Percentiles rank a stretch among this genome's conserved stretches.
phyloP scores from a whole-genome alignment of 179 eudicot genomes.

The Silene vulgaris region DNA sequence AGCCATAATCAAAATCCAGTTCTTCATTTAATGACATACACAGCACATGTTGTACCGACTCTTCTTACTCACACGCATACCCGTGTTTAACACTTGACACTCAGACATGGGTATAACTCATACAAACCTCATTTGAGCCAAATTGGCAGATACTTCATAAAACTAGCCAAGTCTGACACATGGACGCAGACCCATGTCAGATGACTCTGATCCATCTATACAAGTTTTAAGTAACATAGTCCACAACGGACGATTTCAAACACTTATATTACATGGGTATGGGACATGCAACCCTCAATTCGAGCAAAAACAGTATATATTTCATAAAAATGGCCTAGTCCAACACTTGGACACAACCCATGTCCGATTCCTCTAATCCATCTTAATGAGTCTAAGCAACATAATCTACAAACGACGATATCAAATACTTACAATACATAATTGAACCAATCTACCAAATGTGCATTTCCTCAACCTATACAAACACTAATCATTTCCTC shows the following conservation, averaged over 20 bases:
- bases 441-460: neutral
- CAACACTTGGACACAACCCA: neutral
- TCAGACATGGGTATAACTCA: neutral
- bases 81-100: neutral
- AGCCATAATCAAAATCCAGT: neutral
- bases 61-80: neutral
- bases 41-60: neutral
- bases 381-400: neutral
- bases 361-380: neutral
- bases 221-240: neutral
- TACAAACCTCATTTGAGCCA: neutral
- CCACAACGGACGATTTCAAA: constrained; percentile 6
- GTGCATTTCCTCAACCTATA: too few relatives aligned
- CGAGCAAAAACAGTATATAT: neutral
- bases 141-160: neutral
- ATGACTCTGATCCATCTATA: too few relatives aligned
- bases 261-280: neutral
- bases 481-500: too few relatives aligned
- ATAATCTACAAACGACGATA: neutral
- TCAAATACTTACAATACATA: neutral
- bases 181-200: too few relatives aligned
- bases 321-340: neutral
- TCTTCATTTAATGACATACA: constrained; percentile 2
- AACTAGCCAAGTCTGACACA: too few relatives aligned
- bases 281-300: neutral